phyloP scores from a whole-genome alignment of 495 filamentous ascomycete species.

The Daldinia loculata region DNA sequence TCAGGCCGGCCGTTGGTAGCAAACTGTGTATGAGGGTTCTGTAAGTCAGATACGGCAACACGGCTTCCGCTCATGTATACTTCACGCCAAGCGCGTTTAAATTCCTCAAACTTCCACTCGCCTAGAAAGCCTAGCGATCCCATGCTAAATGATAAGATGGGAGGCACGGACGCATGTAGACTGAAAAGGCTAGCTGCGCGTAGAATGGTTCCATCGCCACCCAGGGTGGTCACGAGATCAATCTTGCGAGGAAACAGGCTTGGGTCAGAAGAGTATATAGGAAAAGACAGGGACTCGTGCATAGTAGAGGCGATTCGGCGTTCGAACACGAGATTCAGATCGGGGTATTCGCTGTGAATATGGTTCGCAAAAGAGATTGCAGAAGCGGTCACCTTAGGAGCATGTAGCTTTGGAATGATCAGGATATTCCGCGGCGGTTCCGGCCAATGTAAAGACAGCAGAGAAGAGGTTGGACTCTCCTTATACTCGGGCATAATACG shows the following conservation, averaged over 20 bases:
- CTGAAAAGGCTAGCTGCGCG: slow-evolving; percentile 91
- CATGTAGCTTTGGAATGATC: slow-evolving; percentile 84
- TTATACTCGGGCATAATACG: slow-evolving; percentile 63
- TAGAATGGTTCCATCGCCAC: slow-evolving; percentile 94
- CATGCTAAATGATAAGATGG: slow-evolving; percentile 96
- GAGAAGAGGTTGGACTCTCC: slow-evolving; percentile 57
- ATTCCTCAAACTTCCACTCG: slow-evolving; percentile 94
- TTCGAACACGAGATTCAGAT: slow-evolving; percentile 84
- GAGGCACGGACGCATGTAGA: slow-evolving; percentile 80
- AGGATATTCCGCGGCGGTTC: slow-evolving; percentile 88
- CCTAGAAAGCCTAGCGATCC: slow-evolving; percentile 93
- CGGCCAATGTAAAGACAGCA: slow-evolving; percentile 89
- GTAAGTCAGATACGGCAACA: slow-evolving; percentile 56
- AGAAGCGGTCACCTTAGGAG: slow-evolving; percentile 72
- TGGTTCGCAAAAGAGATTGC: slow-evolving; percentile 85
- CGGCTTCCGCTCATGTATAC: slow-evolving; percentile 90
- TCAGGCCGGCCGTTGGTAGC: slow-evolving; percentile 38
- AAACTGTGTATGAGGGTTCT: slow-evolving; percentile 55
- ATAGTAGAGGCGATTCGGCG: slow-evolving; percentile 74
- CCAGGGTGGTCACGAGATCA: slow-evolving; percentile 87
- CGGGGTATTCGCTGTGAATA: slow-evolving; percentile 79
- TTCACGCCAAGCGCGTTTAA: slow-evolving; percentile 88
- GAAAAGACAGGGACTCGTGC: slow-evolving; percentile 77
- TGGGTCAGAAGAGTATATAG: slow-evolving; percentile 72
- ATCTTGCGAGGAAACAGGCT: slow-evolving; percentile 68